Conservation (phyloP, 495 filamentous ascomycete genomes). For the Hypoxylon lenormandii region DNA sequence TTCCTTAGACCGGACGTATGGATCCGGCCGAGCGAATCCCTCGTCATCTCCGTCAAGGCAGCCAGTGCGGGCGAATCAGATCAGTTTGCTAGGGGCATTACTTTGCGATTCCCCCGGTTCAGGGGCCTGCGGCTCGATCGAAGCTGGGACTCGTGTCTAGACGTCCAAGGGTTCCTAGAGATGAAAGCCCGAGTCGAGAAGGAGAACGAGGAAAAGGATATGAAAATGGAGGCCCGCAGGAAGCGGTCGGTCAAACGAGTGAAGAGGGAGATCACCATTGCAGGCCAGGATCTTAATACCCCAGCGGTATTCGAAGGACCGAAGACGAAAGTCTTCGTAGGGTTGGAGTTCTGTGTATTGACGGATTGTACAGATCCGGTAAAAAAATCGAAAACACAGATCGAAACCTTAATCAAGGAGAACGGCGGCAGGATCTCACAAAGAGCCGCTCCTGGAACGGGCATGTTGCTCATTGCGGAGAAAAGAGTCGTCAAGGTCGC, state of each 20-base stretch:
- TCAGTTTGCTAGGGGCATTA: slow-evolving; percentile 79
- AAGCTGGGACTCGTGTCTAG: slow-evolving; percentile 82
- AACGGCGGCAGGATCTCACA: slow-evolving; percentile 89
- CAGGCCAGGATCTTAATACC: slow-evolving; percentile 68
- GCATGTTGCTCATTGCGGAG: slow-evolving; percentile 81
- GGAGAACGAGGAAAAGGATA: slow-evolving; percentile 75
- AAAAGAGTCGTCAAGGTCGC: slow-evolving; percentile 87
- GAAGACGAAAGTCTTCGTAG: slow-evolving; percentile 70
- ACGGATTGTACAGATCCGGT: slow-evolving; percentile 57
- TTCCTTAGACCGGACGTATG: slow-evolving; percentile 88
- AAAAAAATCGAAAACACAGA: slow-evolving; percentile 79
- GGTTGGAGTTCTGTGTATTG: slow-evolving; percentile 78
- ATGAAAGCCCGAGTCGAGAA: slow-evolving; percentile 78
- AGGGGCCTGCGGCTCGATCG: slow-evolving; percentile 84
- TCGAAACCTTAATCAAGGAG: slow-evolving; percentile 88
- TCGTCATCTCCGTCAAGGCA: slow-evolving; percentile 92
- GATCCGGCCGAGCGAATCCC: slow-evolving; percentile 88
- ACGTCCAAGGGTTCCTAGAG: slow-evolving; percentile 78
- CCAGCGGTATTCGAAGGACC: slow-evolving; percentile 64
- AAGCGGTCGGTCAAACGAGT: slow-evolving; percentile 71
- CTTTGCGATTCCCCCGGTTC: slow-evolving; percentile 92
- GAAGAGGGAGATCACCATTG: slow-evolving; percentile 78
- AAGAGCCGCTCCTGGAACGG: slow-evolving; percentile 68
- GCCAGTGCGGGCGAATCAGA: slow-evolving; percentile 79
- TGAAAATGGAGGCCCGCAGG: slow-evolving; percentile 81